Evolutionary conservation across 768 basidiomycete species (phyloP), one percentile per base, ranked within the genome.

Genomic region (Termitomyces sp.): DNA sequence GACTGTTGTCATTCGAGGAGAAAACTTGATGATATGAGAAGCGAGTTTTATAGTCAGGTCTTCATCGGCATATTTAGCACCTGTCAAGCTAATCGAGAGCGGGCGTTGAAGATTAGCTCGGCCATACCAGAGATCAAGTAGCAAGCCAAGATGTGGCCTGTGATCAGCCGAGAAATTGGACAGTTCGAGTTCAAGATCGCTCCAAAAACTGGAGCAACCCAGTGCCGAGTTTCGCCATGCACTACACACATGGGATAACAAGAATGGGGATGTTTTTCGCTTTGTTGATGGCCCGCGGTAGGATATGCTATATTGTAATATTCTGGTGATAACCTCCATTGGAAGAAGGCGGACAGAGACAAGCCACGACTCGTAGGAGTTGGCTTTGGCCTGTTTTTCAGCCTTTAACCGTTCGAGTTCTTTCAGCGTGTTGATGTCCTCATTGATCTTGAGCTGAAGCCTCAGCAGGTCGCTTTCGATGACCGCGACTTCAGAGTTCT

Each of bases 211-310:
- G 16, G 57, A 49, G 16, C 13, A 58, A 20, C 29, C 24, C 7
- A 58, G n/a, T 10, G 37, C 57, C 24, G 57, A 45, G 24, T 6
- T 33, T 28, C 52, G 34, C 57, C 57, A 58, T n/a, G 47, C 2
- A 24, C 44, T 47, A 39, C 57, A 54, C n/a, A 58, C 57, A 16
- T 54, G 57, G 9, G 51, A 47, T 15, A 58, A 24, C 13, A n/a
- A 13, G 20, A 39, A 22, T 0, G 29, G 29, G 29, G 29, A 29
- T 6, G 29, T 29, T 29, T 6, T 29, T 29, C 29, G 29, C 29
- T 29, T 6, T 29, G n/a, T 29, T 29, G 29, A 29, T 29, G 29
- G 29, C 29, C 29, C 29, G 29, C 6, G 29, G 29, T 29, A 29
- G 29, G 29, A 29, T 29, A 29, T 29, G 6, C 29, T 29, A 29